Evolutionary conservation across 768 basidiomycete species (phyloP), one percentile per base, ranked within the genome.

Genomic region (Podaxis carcinomalis): DNA sequence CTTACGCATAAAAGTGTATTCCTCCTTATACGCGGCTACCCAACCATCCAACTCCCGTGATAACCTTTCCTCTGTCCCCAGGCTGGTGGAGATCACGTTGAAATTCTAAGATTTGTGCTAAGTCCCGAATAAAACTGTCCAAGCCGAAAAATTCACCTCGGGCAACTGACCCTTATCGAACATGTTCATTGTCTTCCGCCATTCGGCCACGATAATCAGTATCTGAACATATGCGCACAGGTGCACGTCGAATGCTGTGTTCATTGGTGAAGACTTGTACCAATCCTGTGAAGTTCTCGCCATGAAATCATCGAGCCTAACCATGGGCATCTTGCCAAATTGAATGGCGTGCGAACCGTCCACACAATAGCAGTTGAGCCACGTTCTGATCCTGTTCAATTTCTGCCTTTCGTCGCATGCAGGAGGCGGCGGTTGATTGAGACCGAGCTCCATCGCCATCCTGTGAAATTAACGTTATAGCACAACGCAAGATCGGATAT

Each of bases 291-390:
- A 79, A 57, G 78, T 77, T 7, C 83, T 76, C 37, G 87, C 85
- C 44, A 83, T 65, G 52, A 77, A 80, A 69, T 90, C 86, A 66
- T 90, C 86, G 35, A 85, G 76, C 40, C 74, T 75, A 14, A 90
- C 75, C 75, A 87, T 86, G 49, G 85, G 83, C 47, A 86, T 81
- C 67, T 90, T 91, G 10, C 89, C 90, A 67, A 87, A 87, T 68
- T 91, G 84, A 49, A 86, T 85, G n/a, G 87, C 84, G 66, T 87
- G 80, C 36, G 87, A 89, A 5, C 85, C 84, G 68, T 93, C 91
- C 57, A 88, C 82, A 64, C 87, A 86, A 69, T 84, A 89, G 69
- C 87, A 90, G 67, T 85, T 85, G 57, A 91, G 75, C 89, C 89
- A 92, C 25, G 86, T 87, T 61, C 91, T 78, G 27, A 83, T 84